Base-by-base conservation (phyloP, 129 eudicot species). In the Sambucus nigra region DNA sequence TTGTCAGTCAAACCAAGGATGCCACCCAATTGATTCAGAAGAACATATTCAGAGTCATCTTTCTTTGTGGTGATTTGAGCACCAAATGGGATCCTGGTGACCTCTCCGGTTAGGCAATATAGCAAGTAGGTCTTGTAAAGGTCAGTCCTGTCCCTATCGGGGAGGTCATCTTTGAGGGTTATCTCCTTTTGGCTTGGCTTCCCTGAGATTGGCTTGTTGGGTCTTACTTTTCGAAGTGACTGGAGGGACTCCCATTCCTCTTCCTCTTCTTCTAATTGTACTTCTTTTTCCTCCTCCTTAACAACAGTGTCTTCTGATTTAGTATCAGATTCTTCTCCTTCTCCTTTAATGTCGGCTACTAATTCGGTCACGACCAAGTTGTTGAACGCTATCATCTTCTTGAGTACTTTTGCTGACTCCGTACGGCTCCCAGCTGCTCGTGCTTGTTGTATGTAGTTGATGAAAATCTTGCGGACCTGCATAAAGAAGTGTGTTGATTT, bases 281-380 rank as follows among this genome's bases (percentile, higher is more conserved):
- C 74, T 25, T 59, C 69, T 26, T 62, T 45, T 16, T 53, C 29
- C 48, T 38, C 51, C 33, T 53, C 66, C 59, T 71, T 76, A 10
- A 55, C 44, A 31, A 22, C 61, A 29, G 72, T 63, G 45, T 76
- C 94, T 53, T 76, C 82, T 11, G 76, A 6, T 35, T 2, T 58
- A 55, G 82, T 31, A 53, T 79, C 89, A 24, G 82, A 28, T 42
- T 94, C 75, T 65, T 92, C 89, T 40, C 94, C 74, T 65, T 92
- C 91, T 48, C 99, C 99, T 77, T 86, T 92, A 41, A 92, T 92
- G 60, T 92, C 99, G 16, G 86, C 78, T 51, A 92, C 81, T 53
- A 92, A 65, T 57, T 75, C 75, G 12, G 96, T 79, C 41, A 83
- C 99, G 22, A 86, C 99, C 66, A 74, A 68, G 38, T 64, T 81